Evolutionary conservation across 768 basidiomycete genomes (phyloP), one percentile per base, ranked within the genome.

Genomic region (Gloeostereum incarnatum): DNA sequence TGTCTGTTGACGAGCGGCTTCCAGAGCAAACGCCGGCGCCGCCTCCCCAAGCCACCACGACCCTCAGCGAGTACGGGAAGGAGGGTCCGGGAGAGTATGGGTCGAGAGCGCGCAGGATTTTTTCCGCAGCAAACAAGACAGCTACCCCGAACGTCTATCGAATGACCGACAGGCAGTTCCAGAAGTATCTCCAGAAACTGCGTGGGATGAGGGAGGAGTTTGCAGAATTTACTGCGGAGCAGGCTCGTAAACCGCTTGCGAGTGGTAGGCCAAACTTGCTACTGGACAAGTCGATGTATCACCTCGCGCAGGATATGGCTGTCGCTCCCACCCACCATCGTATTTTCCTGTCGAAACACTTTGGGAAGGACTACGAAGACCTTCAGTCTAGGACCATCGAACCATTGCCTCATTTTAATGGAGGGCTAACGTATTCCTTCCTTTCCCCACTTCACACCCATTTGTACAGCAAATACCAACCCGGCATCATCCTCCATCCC

Each of bases 401-500:
- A 43, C 78, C 71, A 30, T 65, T 72, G 39, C 83, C 83, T 0
- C 87, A 89, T 46, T 66, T 59, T 19, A 65, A 58, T 25, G 84
- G 67, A 26, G 87, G 73, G 3, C 64, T 88, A 29, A 59, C 62
- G 31, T 90, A 89, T 54, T 55, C 73, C 2, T 60, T 63, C 27
- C 65, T 70, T 24, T 65, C 80, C 5, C 37, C 44, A 5, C 57
- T 88, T 34, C 79, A 85, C 38, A 64, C 69, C 0, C 58, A 60
- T 36, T 60, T 78, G 52, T 65, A 61, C 51, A 65, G 66, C 6
- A 65, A 61, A 42, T 59, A 74, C 13, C 65, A 73, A 46, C 73
- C 75, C 5, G 87, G 81, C 36, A 68, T 84, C 40, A 42, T 80
- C 45, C 63, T 77, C 25, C 61, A 72, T 20, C 48, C 49, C 30